Conservation (phyloP, 371 early-diverging fungal genomes). For the Blakeslea trispora region DNA sequence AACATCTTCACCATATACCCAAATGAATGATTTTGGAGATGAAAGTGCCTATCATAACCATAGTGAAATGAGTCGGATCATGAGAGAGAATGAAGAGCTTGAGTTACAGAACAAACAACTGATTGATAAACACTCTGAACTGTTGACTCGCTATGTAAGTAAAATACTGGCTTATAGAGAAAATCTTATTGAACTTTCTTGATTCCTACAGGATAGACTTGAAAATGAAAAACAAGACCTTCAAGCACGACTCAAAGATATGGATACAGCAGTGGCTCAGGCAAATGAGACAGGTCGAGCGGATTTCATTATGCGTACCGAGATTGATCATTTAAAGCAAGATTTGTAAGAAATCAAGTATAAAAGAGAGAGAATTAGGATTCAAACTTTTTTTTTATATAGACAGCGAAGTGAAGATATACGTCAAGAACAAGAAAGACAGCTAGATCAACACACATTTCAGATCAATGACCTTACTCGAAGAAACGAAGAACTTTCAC, state of each 20-base stretch:
- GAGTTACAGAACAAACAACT: conserved; percentile 58
- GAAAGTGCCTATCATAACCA: conserved; percentile 32
- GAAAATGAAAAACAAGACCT: conserved; percentile 66
- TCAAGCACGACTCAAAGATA: conserved; percentile 64
- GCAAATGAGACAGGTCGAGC: conserved; percentile 79
- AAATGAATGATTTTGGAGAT: conserved; percentile 20
- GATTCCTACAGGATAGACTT: conserved; percentile 61
- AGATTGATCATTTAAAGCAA: conserved; percentile 83
- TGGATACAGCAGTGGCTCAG: conserved; percentile 68
- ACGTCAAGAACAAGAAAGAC: conserved; percentile 71
- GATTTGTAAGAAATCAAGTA: conserved; percentile 71
- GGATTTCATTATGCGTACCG: conserved; percentile 83
- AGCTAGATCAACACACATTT: conserved; percentile 58
- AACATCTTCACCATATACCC: conserved; percentile 26
- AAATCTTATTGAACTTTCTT: neutral
- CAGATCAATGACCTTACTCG: conserved; percentile 69
- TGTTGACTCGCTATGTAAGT: conserved; percentile 65
- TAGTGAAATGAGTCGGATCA: conserved; percentile 30
- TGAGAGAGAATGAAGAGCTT: conserved; percentile 59
- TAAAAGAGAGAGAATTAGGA: neutral
- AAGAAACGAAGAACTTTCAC: conserved; percentile 57
- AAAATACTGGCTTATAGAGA: neutral
- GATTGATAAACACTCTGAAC: conserved; percentile 57
- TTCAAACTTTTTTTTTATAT: conserved; percentile 1
- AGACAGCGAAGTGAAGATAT: conserved; percentile 78